phyloP scores from a whole-genome alignment of 1,139 yeast species.

The Scheffersomyces quercinus region DNA sequence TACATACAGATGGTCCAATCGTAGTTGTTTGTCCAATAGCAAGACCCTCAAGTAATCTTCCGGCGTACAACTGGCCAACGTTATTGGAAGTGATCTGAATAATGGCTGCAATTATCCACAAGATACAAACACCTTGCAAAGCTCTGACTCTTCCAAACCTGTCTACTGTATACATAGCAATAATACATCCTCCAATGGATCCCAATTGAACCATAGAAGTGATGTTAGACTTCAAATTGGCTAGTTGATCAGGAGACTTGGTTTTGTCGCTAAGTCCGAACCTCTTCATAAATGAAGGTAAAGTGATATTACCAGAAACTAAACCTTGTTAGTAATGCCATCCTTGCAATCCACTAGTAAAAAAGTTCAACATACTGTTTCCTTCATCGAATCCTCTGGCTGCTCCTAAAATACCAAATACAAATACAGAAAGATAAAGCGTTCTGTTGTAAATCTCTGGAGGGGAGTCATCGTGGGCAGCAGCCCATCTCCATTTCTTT shows the following conservation, averaged over 20 bases:
- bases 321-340: neutral
- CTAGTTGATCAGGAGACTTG: slow-evolving; percentile 37
- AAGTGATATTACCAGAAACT: slow-evolving; percentile 47
- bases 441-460: slow-evolving; percentile 50
- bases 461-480: slow-evolving; percentile 43
- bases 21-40: slow-evolving; percentile 61
- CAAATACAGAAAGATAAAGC: slow-evolving; percentile 47
- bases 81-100: slow-evolving; percentile 47
- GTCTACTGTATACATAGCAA: slow-evolving; percentile 54
- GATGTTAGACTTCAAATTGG: slow-evolving; percentile 54
- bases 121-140: slow-evolving; percentile 42
- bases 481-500: slow-evolving; percentile 26
- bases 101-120: slow-evolving; percentile 50
- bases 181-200: slow-evolving; percentile 55
- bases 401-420: slow-evolving; percentile 59
- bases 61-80: slow-evolving; percentile 55
- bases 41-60: slow-evolving; percentile 54
- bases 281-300: slow-evolving; percentile 39
- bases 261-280: slow-evolving; percentile 49
- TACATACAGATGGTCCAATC: slow-evolving; percentile 45
- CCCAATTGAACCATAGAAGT: slow-evolving; percentile 66
- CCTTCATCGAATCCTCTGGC: slow-evolving; percentile 69
- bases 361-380: slow-evolving; percentile 17
- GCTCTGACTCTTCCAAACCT: slow-evolving; percentile 56
- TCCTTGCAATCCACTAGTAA: neutral